Conservation (phyloP, 805 yeast genomes). For the Maudiozyma barnettii region DNA sequence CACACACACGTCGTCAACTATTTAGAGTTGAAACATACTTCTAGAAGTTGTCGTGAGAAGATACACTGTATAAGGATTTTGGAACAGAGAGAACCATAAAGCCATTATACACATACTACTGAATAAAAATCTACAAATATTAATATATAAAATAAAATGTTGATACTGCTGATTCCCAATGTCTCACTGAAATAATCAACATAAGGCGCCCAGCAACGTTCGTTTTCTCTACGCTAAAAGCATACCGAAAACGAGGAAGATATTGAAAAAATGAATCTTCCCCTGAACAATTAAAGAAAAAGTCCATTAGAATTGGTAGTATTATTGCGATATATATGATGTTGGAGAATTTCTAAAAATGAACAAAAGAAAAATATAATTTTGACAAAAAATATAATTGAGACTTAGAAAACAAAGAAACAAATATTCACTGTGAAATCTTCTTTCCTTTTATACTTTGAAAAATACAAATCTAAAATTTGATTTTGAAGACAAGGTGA, state of each 20-base stretch:
- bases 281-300: conserved; percentile 9
- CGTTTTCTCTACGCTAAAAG: conserved; percentile 27
- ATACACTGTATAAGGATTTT: too few relatives aligned
- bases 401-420: not conserved
- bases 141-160: conserved; percentile 12
- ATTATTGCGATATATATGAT: conserved; percentile 24
- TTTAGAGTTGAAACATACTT: too few relatives aligned
- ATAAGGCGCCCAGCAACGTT: conserved; percentile 37
- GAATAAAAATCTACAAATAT: not conserved
- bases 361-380: not conserved
- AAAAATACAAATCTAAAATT: not conserved
- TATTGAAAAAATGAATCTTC: conserved; percentile 10
- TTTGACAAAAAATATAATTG: not conserved
- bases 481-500: not conserved
- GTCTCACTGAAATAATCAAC: conserved; percentile 28
- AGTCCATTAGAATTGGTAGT: conserved; percentile 6
- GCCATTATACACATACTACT: not conserved
- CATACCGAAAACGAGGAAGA: conserved; percentile 9
- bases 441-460: not conserved
- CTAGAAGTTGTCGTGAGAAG: too few relatives aligned
- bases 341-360: conserved; percentile 15
- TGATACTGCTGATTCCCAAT: conserved; percentile 36
- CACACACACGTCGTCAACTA: too few relatives aligned
- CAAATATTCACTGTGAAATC: not conserved
- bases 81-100: too few relatives aligned